Conservation (phyloP, 805 yeast species). For the Metschnikowia corniflorae region DNA sequence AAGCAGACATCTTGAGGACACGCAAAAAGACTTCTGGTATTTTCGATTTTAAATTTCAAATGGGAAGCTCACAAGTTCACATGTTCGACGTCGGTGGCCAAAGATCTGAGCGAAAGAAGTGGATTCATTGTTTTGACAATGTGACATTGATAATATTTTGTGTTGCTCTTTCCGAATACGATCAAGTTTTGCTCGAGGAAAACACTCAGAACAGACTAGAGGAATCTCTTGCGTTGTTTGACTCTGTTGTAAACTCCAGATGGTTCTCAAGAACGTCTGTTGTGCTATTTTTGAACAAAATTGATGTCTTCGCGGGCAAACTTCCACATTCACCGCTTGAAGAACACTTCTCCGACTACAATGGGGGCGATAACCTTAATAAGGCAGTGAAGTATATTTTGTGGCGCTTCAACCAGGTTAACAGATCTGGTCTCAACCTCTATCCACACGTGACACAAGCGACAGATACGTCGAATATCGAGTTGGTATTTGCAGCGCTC, state of each 20-base stretch:
- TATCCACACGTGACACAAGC: constrained; percentile 95
- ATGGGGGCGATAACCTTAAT: constrained; percentile 84
- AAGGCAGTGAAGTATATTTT: constrained; percentile 89
- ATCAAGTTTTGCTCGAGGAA: constrained; percentile 67
- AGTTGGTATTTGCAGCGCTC: constrained; percentile 80
- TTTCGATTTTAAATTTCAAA: constrained; percentile 72
- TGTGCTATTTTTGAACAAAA: constrained; percentile 82
- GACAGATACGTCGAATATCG: constrained; percentile 86
- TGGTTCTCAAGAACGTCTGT: constrained; percentile 90
- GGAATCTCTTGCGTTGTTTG: constrained; percentile 71
- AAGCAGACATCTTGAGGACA: constrained; percentile 77
- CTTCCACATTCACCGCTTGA: constrained; percentile 77
- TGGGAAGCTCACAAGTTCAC: constrained; percentile 54
- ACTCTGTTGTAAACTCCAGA: constrained; percentile 84
- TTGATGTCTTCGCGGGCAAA: constrained; percentile 86
- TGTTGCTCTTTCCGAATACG: constrained; percentile 88
- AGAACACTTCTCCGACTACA: constrained; percentile 82
- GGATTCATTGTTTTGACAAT: constrained; percentile 96
- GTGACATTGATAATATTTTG: constrained; percentile 88
- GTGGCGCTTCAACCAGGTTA: constrained; percentile 85
- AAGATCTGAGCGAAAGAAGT: constrained; percentile 89
- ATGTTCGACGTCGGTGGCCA: constrained; percentile 91
- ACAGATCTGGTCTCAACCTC: constrained; percentile 74
- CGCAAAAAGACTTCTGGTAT: constrained; percentile 93
- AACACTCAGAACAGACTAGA: constrained; percentile 26